Base-by-base conservation (phyloP, 805 yeast species). In the Starmerella geochares region DNA sequence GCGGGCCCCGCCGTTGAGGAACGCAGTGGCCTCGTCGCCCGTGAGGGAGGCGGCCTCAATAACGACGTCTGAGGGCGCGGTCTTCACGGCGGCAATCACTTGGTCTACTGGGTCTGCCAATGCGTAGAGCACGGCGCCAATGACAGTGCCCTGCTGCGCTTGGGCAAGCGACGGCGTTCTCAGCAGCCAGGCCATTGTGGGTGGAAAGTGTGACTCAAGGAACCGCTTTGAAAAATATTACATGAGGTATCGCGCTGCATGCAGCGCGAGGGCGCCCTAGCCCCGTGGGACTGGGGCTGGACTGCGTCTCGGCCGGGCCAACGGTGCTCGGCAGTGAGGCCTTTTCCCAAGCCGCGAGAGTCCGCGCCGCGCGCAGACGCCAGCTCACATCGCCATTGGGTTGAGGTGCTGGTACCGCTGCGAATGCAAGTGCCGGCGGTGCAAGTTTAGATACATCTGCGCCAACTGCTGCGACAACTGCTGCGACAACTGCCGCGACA, bases 1-100 rank as follows among this genome's bases (percentile, higher is more conserved):
- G 23, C 66, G 60, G 13, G 80, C 75, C 41, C 92, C 92, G 46
- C 69, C 70, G 60, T 84, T 83, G 50, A 84, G 70, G 33, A 82
- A 61, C 8, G 69, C 74, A 35, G 80, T 67, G 17, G 71, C 60
- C 16, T 62, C 63, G 51, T 80, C 82, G 11, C 44, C 45, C 9
- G 35, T 35, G 7, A 32, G 39, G 16, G 11, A 14, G 25, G 4
- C 41, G 6, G 36, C 27, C 10, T 29, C 51, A 8, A 53, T 21
- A 17, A 40, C 44, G 19, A 50, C 45, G 19, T 43, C 46, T 3
- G 47, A 21, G 25, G 45, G 43, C 13, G 53, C 28, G 6, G 29
- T 16, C 29, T 38, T 25, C 9, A 54, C 38, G 14, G 48, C 47
- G 3, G 39, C 42, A 13, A 42, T 17, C 14, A 48, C 47, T 3